These are phyloP conservation scores for Hypoxylon sp. DNA, from an alignment of 2,329 filamentous ascomycete genomes.

Conservation along the genomic window DNA sequence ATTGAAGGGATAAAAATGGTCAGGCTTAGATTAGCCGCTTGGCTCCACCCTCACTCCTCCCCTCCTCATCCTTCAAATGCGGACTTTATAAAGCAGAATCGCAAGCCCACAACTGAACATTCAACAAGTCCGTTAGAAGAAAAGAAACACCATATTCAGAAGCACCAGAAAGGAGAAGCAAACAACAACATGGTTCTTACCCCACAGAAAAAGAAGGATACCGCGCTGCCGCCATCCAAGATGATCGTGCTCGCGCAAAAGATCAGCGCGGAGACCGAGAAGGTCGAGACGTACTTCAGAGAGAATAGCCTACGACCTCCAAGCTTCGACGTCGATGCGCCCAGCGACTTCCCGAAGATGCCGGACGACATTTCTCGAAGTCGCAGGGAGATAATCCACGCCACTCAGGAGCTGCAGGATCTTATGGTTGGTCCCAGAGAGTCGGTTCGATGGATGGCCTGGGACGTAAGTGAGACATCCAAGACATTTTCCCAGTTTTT, in stretches of 20 bases:
- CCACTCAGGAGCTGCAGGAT: slow-evolving; percentile 63
- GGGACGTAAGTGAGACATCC: slow-evolving; percentile 60
- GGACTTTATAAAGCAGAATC: slow-evolving; percentile 30
- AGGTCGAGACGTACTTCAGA: slow-evolving; percentile 64
- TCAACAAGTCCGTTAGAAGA: slow-evolving; percentile 23
- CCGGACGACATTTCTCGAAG: slow-evolving; percentile 62
- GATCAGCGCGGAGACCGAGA: slow-evolving; percentile 65
- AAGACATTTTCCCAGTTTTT: slow-evolving; percentile 1
- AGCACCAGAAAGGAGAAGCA: slow-evolving; percentile 21
- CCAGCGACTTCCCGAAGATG: slow-evolving; percentile 63
- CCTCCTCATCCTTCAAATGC: slow-evolving; percentile 23
- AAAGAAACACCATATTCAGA: slow-evolving; percentile 23
- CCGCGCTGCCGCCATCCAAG: slow-evolving; percentile 52
- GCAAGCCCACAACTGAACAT: slow-evolving; percentile 24
- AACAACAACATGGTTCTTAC: slow-evolving; percentile 22
- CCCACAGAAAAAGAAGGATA: slow-evolving; percentile 10
- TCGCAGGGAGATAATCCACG: slow-evolving; percentile 64
- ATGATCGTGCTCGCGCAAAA: slow-evolving; percentile 64
- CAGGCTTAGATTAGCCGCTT: slow-evolving; percentile 38
- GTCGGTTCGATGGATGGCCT: slow-evolving; percentile 66
- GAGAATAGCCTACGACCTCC: slow-evolving; percentile 60
- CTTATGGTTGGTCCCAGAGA: slow-evolving; percentile 67
- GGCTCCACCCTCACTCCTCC: slow-evolving; percentile 38
- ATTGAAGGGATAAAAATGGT: slow-evolving; percentile 36
- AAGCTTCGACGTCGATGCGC: slow-evolving; percentile 62